Evolutionary conservation across 495 filamentous ascomycete species (phyloP).

Genomic region (Hamigera avellanea): DNA sequence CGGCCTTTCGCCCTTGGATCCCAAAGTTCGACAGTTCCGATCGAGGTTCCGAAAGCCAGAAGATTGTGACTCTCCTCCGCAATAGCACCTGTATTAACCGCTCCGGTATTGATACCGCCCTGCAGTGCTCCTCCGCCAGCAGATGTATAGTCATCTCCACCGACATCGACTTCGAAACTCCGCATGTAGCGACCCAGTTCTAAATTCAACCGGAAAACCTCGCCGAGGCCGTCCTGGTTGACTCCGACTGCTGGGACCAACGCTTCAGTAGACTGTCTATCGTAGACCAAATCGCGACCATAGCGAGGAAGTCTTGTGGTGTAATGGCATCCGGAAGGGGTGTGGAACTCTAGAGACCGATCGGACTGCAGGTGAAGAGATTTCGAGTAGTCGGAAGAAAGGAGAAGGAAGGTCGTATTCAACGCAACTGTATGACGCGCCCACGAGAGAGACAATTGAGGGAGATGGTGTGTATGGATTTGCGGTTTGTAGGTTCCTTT

Average conservation of each 20-base stretch:
- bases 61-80: slow-evolving; percentile 87
- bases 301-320: slow-evolving; percentile 80
- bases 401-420: slow-evolving; percentile 86
- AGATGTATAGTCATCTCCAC: slow-evolving; percentile 61
- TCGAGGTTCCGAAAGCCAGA: slow-evolving; percentile 85
- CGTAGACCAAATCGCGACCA: slow-evolving; percentile 79
- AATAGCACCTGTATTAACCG: slow-evolving; percentile 81
- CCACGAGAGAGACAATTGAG: slow-evolving; percentile 85
- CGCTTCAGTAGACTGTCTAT: slow-evolving; percentile 75
- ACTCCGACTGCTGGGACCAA: slow-evolving; percentile 81
- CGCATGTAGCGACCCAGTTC: slow-evolving; percentile 87
- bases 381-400: slow-evolving; percentile 92
- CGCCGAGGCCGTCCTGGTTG: slow-evolving; percentile 70
- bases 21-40: slow-evolving; percentile 96
- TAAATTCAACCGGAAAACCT: slow-evolving; percentile 87
- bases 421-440: slow-evolving; percentile 84
- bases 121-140: slow-evolving; percentile 58
- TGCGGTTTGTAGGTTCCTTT: slow-evolving; percentile 86
- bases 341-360: slow-evolving; percentile 88
- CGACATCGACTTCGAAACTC: slow-evolving; percentile 69
- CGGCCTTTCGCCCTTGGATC: slow-evolving; percentile 73
- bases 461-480: slow-evolving; percentile 89
- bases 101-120: slow-evolving; percentile 67
- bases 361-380: slow-evolving; percentile 89
- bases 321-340: slow-evolving; percentile 78